Base-by-base conservation (phyloP, 2,329 filamentous ascomycete species). In the Fusarium sambucinum region DNA sequence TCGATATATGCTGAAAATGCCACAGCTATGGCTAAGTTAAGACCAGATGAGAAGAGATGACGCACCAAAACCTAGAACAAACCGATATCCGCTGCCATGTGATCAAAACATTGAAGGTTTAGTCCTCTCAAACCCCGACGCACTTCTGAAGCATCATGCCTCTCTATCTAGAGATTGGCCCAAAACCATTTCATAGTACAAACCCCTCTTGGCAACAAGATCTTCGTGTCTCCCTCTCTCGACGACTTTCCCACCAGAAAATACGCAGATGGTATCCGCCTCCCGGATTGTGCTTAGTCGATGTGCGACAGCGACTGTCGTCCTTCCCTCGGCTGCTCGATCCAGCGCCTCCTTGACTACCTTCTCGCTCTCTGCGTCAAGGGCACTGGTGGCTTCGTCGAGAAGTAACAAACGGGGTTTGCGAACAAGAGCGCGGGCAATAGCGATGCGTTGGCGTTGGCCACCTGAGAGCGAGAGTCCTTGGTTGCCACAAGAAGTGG, bases 391-490 rank as follows among this genome's bases (percentile, higher is more conserved):
- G 2, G 91, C 91, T 77, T 94, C 91, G 71, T 94, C 91, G 1
- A 94, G 81, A 8, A 94, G 85, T 5, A 94, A 79, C 3, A 94
- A 86, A 1, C 82, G 80, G 0, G 91, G 91, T 51, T 88, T 81
- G 45, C 89, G 87, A 54, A 93, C 83, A 29, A 93, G 88, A 13
- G 89, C 89, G 10, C 91, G 83, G 0, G 91, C 91, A 64, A 94
- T 93, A 11, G 90, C 90, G 33, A 92, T 85, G 23, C 90, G 87
- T 75, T 93, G 91, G 10, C 90, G 82, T 75, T 94, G 90, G 1
- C 91, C 91, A 25, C 91, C 91, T 2, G 89, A 92, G 2, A 94
- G 80, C 60, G 90, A 89, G 19, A 90, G 86, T 1, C 90, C 90
- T 48, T 87, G 86, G 69, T 90, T 86, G 3, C 91, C 90, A 23